phyloP scores from a whole-genome alignment of 129 eudicot species.

The carrot (Daucus carota) region DH1_v3.0 NC_030381.2:26588001-26588500 shows the following conservation, averaged over 20 bases:
- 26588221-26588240: conserved; percentile 91
- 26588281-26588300: conserved; percentile 15
- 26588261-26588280: conserved; percentile 86
- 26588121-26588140: neutral
- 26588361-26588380: neutral
- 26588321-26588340: neutral
- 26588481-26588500: neutral
- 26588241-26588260: conserved; percentile 99
- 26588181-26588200: neutral
- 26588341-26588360: neutral
- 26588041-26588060: conserved; percentile 91
- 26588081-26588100: conserved; percentile 96
- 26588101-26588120: conserved; percentile 78
- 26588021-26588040: conserved; percentile 59
- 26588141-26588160: neutral
- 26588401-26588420: too few species aligned
- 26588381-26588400: neutral
- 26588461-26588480: neutral
- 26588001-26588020: conserved; percentile 88
- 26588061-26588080: conserved; percentile 94
- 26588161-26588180: neutral
- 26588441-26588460: neutral
- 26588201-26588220: conserved; percentile 38
- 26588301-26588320: neutral
- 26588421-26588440: neutral